phyloP scores from a whole-genome alignment of 2,329 filamentous ascomycete species.

The Neonectria magnoliae region DNA sequence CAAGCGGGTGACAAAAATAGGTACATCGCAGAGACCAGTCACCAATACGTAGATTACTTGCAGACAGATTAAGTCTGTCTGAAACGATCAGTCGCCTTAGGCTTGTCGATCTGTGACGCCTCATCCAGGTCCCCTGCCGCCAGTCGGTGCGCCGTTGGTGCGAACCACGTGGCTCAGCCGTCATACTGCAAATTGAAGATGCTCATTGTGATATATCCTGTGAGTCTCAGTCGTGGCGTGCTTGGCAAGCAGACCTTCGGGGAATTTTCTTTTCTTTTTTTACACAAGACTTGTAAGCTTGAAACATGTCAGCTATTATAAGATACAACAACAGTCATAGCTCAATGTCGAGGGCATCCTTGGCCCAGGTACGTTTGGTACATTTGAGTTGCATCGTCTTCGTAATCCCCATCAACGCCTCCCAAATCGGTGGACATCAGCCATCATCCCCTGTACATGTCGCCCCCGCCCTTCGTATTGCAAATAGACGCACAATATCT shows the following conservation, averaged over 20 bases:
- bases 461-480: not conserved
- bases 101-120: slow-evolving; percentile 20
- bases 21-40: not conserved
- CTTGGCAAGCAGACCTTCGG: not conserved
- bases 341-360: slow-evolving; percentile 23
- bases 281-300: not conserved
- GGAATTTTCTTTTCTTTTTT: not conserved
- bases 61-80: slow-evolving; percentile 4
- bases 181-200: slow-evolving; percentile 3
- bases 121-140: slow-evolving; percentile 17
- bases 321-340: not conserved
- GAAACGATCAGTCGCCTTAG: slow-evolving; percentile 11
- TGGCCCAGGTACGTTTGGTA: slow-evolving; percentile 21
- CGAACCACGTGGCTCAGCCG: slow-evolving; percentile 23
- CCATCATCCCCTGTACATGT: not conserved
- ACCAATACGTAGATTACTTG: not conserved
- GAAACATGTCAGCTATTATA: not conserved
- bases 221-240: not conserved
- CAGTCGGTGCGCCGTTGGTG: slow-evolving; percentile 15
- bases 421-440: slow-evolving; percentile 14
- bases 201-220: not conserved
- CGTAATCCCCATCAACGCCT: slow-evolving; percentile 29
- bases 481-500: slow-evolving; percentile 27
- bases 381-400: slow-evolving; percentile 28
- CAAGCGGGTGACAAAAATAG: not conserved